These are phyloP conservation scores for Exophiala alcalophila DNA, from an alignment of 2,329 filamentous ascomycete species.

Conservation along the genomic window DNA sequence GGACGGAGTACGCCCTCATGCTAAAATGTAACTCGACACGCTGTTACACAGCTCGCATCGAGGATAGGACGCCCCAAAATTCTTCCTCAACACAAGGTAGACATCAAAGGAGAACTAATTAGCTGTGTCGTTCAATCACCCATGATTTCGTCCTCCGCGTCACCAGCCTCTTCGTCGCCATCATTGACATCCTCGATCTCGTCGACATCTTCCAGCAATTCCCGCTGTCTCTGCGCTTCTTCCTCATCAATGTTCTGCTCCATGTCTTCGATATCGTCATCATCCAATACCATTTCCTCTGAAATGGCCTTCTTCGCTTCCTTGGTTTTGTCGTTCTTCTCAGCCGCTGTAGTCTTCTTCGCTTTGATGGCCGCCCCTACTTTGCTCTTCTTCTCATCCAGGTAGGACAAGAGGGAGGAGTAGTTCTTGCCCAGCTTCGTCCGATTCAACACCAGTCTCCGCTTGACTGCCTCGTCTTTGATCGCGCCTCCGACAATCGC, in stretches of 20 bases:
- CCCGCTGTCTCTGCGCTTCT: constrained; percentile 22
- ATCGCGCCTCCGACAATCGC: constrained; percentile 73
- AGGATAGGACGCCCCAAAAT: no score
- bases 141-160: constrained; percentile 29
- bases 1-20: no score
- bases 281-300: constrained; percentile 26
- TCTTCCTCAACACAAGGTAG: no score
- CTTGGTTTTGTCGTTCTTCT: constrained; percentile 8
- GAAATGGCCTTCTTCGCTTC: constrained; percentile 18
- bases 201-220: constrained; percentile 24
- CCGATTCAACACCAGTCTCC: constrained; percentile 74
- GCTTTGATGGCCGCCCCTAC: constrained; percentile 22
- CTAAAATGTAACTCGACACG: no score
- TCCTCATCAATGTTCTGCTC: constrained; percentile 25
- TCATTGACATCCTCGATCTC: constrained; percentile 12
- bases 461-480: constrained; percentile 68
- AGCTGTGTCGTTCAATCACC: constrained; percentile 29
- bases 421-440: constrained; percentile 78
- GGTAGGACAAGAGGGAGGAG: constrained; percentile 75
- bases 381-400: constrained; percentile 63
- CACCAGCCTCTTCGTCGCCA: constrained; percentile 4
- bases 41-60: no score
- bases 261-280: constrained; percentile 29
- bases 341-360: constrained; percentile 20
- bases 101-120: no score